Evolutionary conservation across 345 rosid genomes (phyloP), one percentile per base, ranked within the genome.

Genomic region (Geranium brycei): DNA sequence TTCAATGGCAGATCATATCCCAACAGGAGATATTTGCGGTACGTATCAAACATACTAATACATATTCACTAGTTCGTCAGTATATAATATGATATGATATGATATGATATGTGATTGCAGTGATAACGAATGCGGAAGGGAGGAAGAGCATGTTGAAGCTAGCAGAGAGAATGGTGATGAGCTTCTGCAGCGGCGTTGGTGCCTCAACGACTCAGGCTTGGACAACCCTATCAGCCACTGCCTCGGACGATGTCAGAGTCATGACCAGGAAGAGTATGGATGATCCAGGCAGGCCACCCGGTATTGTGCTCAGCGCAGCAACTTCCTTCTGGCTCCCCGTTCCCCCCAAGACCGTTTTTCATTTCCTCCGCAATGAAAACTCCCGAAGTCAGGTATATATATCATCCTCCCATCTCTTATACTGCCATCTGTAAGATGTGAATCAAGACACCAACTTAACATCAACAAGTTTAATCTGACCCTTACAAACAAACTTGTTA

Each of bases 91-190:
- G 0, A n/a, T 14, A 0, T 59, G 18, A 3, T 58, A 1, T 1
- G 4, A 10, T 57, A 16, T 15, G 17, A 11, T 63, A 17, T 3
- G 57, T 17, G 5, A 51, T 31, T 64, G 55, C 68, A 79, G 87
- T 56, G 35, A 61, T 79, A 51, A 7, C 60, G 18, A 57, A 62
- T 53, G 1, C 31, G 4, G 72, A 78, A 64, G 84, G 83, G 32
- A 79, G 72, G 64, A 81, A 64, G 61, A 74, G 78, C 71, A 61
- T 82, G 4, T 73, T 85, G 85, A 78, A 79, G 68, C 77, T 91
- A n/a, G 70, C 80, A 1, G 80, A 81, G 11, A 81, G 95, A 72
- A 87, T 91, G 92, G 69, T 84, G 58, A 85, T 71, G 74, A 71
- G 16, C 19, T 89, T 87, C 68, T 77, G 82, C 62, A 75, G 74